A percentile compares a stretch with the other conserved stretches of the same genome.
Evolutionary conservation across 768 basidiomycete genomes (phyloP).

Genomic region (Hygrophoropsis aurantiaca): DNA sequence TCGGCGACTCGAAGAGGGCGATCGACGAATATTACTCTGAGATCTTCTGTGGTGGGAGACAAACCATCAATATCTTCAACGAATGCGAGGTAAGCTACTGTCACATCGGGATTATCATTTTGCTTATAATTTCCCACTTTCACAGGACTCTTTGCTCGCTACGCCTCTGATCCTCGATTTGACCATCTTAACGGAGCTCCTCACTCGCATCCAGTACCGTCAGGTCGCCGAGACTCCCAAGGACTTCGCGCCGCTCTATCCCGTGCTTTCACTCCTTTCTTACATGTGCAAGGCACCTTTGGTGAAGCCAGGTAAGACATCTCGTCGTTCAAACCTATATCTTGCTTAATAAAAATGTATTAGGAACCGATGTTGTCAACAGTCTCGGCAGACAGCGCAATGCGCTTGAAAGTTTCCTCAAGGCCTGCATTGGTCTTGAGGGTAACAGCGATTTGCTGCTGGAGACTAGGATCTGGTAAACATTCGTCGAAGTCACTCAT

Average conservation of each 20-base stretch:
- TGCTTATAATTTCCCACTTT: constrained; percentile 6
- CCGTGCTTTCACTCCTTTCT: constrained; percentile 86
- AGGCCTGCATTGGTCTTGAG: constrained; percentile 91
- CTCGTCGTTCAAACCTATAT: neutral
- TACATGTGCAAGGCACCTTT: constrained; percentile 99
- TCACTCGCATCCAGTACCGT: constrained; percentile 92
- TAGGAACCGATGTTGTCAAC: constrained; percentile 91
- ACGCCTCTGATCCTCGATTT: constrained; percentile 96
- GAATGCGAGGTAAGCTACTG: constrained; percentile 81
- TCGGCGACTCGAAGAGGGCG: constrained; percentile 97
- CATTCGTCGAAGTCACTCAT: neutral
- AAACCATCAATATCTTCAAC: constrained; percentile 96
- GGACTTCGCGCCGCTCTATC: constrained; percentile 84
- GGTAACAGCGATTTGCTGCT: constrained; percentile 81
- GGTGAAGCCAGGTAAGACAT: constrained; percentile 76
- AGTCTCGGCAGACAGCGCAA: constrained; percentile 92
- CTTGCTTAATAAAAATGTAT: neutral
- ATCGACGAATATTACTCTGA: constrained; percentile 99
- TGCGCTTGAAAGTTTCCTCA: constrained; percentile 90
- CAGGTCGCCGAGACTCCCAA: constrained; percentile 40
- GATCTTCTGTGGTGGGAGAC: constrained; percentile 94
- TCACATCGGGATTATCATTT: neutral
- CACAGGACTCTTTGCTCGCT: constrained; percentile 88
- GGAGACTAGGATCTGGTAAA: constrained; percentile 86
- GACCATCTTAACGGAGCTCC: constrained; percentile 87